Evolutionary conservation across 2,329 filamentous ascomycete genomes (phyloP), one percentile per base, ranked within the genome.

Genomic region (Ceratocystis destructans): DNA sequence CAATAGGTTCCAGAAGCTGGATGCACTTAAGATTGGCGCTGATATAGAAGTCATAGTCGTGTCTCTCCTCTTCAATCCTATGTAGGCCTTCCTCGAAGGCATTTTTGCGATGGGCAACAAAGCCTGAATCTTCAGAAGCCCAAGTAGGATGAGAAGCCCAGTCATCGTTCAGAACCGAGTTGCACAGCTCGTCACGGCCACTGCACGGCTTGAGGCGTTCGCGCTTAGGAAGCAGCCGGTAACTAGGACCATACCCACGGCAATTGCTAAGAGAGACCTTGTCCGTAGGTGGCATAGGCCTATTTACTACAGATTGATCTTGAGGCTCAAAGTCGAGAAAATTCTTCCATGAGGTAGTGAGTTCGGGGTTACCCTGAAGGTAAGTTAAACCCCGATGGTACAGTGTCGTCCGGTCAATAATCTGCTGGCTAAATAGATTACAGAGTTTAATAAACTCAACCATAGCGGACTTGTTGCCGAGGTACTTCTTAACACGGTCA

Each of bases 91-190:
- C 94, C 75, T 99, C 94, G 70, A 88, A 96, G 65, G 88, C 85
- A 71, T 99, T 99, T 82, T 99, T 99, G 69, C 93, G 86, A 76
- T 99, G 94, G 12, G 94, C 94, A 68, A 99, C 93, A 71, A 99
- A 99, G 0, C 94, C 94, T 57, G 90, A 96, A 73, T 99, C 94
- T 75, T 99, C 94, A 0, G 93, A 97, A 1, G 93, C 94, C 94
- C 94, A 99, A 0, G 94, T 99, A 2, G 94, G 94, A 76, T 99
- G 94, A 31, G 93, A 97, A 1, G 94, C 94, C 94, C 94, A 99
- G 71, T 96, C 90, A 71, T 99, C 94, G 70, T 99, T 99, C 65
- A 99, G 80, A 0, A 99, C 93, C 28, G 88, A 87, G 70, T 90
- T 87, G 77, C 94, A 99, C 71, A 99, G 86, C 74, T 96, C 91